Base-by-base conservation (phyloP, 2,329 filamentous ascomycete genomes). In the Myriangium duriaei region DNA sequence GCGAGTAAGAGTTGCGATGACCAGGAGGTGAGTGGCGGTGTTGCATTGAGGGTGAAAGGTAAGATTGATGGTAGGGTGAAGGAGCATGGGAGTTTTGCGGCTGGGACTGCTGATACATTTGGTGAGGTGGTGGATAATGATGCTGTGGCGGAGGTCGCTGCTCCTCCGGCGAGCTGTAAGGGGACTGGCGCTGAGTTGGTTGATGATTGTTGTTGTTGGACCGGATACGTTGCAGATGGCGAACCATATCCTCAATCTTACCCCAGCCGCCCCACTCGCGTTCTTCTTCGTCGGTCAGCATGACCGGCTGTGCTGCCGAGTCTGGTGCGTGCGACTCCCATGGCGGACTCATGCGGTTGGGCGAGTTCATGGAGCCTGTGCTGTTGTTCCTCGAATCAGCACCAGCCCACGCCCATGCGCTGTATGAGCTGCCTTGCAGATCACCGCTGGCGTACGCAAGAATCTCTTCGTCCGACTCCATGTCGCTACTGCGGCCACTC, bases 371-470 rank as follows among this genome's bases (percentile, higher is more conserved):
- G 47, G 42, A 30, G 45, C 35, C 41, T 13, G 38, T 32, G 16
- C 30, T 32, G 30, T 39, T 39, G 13, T 33, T 29, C 28, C 34
- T 48, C n/a, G 18, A 72, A 68, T 50, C 72, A 62, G 52, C 52
- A 17, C 61, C 62, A 5, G 52, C 47, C 88, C 87, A 95, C 3
- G 87, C 72, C 88, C 88, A 96, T 10, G 79, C 78, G 24, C 74
- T 74, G 37, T 86, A 79, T 0, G 71, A 68, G n/a, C 72, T 76
- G 1, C 79, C 81, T 59, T 96, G 88, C 51, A 92, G 67, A 59
- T 96, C 91, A 0, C 79, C 82, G 18, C 82, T 88, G 1, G 82
- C 76, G 50, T 94, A 94, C 0, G 79, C 83, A 17, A 96, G 63
- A 48, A 96, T 71, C 55, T 95, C 88, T 54, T 96, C 87, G 51